Percentiles rank a stretch among this genome's conserved stretches.
Evolutionary conservation across 306 rosid species (phyloP).

Genomic region (Vicia sativa): DNA sequence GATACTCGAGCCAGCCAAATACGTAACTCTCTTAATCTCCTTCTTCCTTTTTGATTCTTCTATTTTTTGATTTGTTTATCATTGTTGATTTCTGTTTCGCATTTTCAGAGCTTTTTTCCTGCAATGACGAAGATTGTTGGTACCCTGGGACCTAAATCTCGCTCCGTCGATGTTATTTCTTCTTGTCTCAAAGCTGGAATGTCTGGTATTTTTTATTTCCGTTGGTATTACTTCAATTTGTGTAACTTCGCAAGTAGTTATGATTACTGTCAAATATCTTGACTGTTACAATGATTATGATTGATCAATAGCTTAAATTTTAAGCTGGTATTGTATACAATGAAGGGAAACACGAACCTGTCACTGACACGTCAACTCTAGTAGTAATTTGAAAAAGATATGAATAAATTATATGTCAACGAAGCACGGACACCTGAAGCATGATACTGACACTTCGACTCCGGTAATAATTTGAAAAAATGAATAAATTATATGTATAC

Average conservation of each 20-base stretch:
- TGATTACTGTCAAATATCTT: background rate
- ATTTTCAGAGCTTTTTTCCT: slow-evolving; percentile 75
- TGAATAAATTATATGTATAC: background rate
- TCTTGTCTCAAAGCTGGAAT: slow-evolving; percentile 89
- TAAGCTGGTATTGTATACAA: no score
- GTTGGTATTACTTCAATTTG: background rate
- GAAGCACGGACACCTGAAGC: no score
- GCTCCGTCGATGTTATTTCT: slow-evolving; percentile 72
- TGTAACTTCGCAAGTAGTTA: background rate
- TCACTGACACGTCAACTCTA: no score
- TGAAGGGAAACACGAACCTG: no score
- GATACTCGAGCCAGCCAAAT: slow-evolving; percentile 83
- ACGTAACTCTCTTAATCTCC: slow-evolving; percentile 47
- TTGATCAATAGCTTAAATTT: background rate
- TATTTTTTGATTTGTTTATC: background rate
- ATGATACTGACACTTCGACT: no score
- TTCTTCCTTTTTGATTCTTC: background rate
- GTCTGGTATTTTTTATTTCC: slow-evolving; percentile 59
- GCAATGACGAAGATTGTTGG: slow-evolving; percentile 99
- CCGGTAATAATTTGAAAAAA: no score
- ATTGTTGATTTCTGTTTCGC: background rate
- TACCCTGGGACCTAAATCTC: slow-evolving; percentile 92
- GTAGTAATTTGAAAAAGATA: no score
- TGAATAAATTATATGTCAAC: no score
- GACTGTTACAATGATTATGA: background rate